A percentile compares a stretch with the other conserved stretches of the same genome.
phyloP scores from a whole-genome alignment of 306 rosid genomes.

The Astragalus membranaceus region DNA sequence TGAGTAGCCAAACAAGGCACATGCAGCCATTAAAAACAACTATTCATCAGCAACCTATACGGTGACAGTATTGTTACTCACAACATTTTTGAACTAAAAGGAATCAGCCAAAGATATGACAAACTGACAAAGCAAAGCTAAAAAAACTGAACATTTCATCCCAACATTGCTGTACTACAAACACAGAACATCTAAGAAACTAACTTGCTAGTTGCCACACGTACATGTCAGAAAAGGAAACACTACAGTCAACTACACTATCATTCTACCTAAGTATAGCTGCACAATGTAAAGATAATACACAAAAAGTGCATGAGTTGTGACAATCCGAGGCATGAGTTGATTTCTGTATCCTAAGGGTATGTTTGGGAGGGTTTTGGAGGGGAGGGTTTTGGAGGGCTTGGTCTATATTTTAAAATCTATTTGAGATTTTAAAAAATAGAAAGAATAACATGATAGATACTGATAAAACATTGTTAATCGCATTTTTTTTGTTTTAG shows the following conservation, averaged over 20 bases:
- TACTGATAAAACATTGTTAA: too few relatives aligned
- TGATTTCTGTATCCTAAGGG: too few relatives aligned
- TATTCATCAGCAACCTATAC: not conserved
- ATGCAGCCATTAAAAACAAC: not conserved
- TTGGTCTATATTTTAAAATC: too few relatives aligned
- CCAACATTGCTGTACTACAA: not conserved
- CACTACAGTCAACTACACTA: not conserved
- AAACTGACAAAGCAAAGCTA: not conserved
- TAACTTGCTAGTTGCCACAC: not conserved
- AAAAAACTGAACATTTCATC: not conserved
- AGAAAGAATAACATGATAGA: too few relatives aligned
- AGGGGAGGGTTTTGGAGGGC: too few relatives aligned
- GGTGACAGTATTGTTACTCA: not conserved
- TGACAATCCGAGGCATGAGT: not conserved
- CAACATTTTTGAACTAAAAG: not conserved
- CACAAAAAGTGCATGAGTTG: not conserved
- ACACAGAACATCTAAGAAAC: constrained; percentile 12
- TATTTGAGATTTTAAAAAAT: too few relatives aligned
- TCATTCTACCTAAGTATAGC: not conserved
- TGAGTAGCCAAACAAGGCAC: constrained; percentile 18
- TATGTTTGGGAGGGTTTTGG: too few relatives aligned
- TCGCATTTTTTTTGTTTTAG: too few relatives aligned
- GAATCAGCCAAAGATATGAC: not conserved
- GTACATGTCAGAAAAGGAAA: not conserved
- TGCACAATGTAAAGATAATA: not conserved